These are phyloP conservation scores for Cladorrhinum sp. DNA, from an alignment of 2,329 filamentous ascomycete genomes.

Conservation along the genomic window DNA sequence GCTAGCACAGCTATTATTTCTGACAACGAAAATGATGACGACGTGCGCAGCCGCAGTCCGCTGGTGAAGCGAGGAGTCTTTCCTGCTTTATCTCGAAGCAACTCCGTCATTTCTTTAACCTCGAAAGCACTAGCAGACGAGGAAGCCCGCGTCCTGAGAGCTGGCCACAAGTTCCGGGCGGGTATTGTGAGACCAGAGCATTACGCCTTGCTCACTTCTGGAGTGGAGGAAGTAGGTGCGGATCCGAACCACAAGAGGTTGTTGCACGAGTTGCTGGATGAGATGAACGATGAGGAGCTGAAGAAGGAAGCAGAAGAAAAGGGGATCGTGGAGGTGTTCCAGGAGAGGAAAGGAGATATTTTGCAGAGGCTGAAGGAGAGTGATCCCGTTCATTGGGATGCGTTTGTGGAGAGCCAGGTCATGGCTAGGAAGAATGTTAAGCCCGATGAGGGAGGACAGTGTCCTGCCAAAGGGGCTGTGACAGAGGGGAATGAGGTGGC, in stretches of 20 bases:
- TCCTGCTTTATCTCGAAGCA: constrained; percentile 47
- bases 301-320: constrained; percentile 50
- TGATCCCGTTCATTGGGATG: constrained; percentile 64
- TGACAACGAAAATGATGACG: constrained; percentile 52
- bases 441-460: neutral
- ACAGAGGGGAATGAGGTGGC: constrained; percentile 37
- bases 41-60: neutral
- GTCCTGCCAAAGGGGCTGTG: neutral
- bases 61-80: constrained; percentile 43
- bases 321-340: constrained; percentile 60
- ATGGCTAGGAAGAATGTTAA: constrained; percentile 54
- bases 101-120: constrained; percentile 48
- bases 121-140: constrained; percentile 55
- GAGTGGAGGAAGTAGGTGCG: constrained; percentile 47
- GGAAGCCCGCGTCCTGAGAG: constrained; percentile 54
- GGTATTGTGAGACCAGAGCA: constrained; percentile 52
- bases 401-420: constrained; percentile 59
- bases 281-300: constrained; percentile 59
- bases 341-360: constrained; percentile 53
- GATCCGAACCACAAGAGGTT: constrained; percentile 51
- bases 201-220: constrained; percentile 45
- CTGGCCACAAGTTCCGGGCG: constrained; percentile 54
- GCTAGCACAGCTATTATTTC: constrained; percentile 10
- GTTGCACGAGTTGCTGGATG: constrained; percentile 61
- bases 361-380: constrained; percentile 50